Evolutionary conservation across 2,329 filamentous ascomycete species (phyloP), one percentile per base, ranked within the genome.

Genomic region (Colletotrichum spinosum): DNA sequence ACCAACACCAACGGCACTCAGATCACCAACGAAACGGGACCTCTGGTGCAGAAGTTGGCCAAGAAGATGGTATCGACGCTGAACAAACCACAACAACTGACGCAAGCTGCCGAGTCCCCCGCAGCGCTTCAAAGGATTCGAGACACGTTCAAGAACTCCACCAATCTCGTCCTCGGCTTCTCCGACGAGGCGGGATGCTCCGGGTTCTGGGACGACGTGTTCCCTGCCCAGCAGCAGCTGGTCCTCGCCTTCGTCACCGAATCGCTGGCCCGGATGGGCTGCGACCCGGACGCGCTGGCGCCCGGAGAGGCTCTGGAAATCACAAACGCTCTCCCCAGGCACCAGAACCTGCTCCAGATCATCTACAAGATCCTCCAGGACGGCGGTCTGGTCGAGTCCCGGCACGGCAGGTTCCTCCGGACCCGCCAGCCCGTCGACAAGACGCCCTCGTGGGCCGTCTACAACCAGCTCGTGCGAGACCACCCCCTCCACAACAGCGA

Each of bases 401-500:
- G 17, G 34, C 25, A 35, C 53, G 57, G 33, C 33, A 60, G 64
- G 1, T 55, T 73, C 11, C 56, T 72, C 17, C 41, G 50, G 8
- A 13, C 25, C 17, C n/a, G 51, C 4, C 72, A 68, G 2, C 6
- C 33, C 9, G 60, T 38, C 52, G n/a, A 13, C 39, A 11, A 37
- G 37, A 55, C 50, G 4, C 45, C 69, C n/a, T 49, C 72, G 6
- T 39, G 37, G 4, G 65, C 61, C 9, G 60, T 79, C 34, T 71
- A 71, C 41, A 46, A 70, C 2, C 54, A 72, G 3, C 66, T 79
- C 2, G 46, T 76, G 5, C 33, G 50, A 2, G 48, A 69, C n/a
- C 76, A 71, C 38, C 78, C 80, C 1, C 65, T 74, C 6, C 75
- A 81, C 60, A 67, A 59, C 1, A 70, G 56, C 8, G 76, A 75